Evolutionary conservation across 176 grass and related monocot genomes (phyloP), one percentile per base, ranked within the genome.

Genomic region (Neostapfia colusana): DNA sequence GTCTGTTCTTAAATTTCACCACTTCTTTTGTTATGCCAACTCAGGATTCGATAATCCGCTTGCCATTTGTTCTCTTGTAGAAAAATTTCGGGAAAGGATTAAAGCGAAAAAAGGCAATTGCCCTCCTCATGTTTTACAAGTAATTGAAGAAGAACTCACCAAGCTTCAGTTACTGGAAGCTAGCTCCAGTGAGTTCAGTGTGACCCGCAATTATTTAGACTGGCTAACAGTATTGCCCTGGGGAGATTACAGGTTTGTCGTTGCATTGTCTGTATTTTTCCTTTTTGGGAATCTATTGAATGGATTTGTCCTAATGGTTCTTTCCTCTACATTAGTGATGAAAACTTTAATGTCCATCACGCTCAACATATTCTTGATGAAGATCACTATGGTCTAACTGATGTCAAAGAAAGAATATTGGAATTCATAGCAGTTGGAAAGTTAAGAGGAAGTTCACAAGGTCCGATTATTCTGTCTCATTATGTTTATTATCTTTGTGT

Each of bases 371-470:
- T 99, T 49, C 82, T 99, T 40, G 95, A 99, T 82, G 95, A 99
- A 83, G 95, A 99, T 40, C 95, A 99, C 80, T 99, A 99, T 88
- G 95, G 95, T 59, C 85, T 99, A 73, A 92, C 82, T 88, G 95
- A 99, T 72, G 89, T 99, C 8, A 99, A 99, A 81, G 95, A 99
- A 75, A 95, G 95, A 77, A 99, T 99, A 86, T 81, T 99, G 59
- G 95, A 99, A 76, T 99, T 99, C 72, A 95, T 99, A 85, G 95
- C 95, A 51, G 95, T 99, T 72, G 91, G 95, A 45, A 99, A 95
- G 89, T 69, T 99, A 76, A 99, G 89, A 88, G 95, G 95, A 43
- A 90, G 82, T 57, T 95, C 95, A 61, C 95, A 99, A 99, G 95
- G 95, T 92, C 74, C 77, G 66, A 56, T 82, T 69, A 16, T 5